Conservation (phyloP, 2,329 filamentous ascomycete species). For the Aspergillus sp. region DNA sequence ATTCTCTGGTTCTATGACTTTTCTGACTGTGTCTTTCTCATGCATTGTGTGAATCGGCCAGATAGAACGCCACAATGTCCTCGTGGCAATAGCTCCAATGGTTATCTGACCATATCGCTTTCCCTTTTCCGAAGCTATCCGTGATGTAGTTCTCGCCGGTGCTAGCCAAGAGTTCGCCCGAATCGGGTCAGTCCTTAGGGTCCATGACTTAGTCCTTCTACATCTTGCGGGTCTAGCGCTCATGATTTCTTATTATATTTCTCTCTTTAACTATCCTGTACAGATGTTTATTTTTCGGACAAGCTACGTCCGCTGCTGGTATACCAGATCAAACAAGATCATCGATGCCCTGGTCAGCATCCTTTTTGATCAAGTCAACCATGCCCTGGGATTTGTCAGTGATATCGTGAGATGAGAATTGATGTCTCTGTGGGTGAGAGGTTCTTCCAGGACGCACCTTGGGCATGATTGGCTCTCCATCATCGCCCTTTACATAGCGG, state of each 20-base stretch:
- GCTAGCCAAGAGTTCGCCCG: too few species aligned
- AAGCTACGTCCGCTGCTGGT: neutral
- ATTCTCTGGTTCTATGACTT: neutral
- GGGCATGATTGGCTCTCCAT: slow-evolving; percentile 86
- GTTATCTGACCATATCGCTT: neutral
- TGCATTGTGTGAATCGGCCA: neutral
- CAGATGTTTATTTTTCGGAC: neutral
- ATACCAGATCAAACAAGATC: slow-evolving; percentile 68
- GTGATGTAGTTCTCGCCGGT: neutral
- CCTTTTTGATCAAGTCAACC: slow-evolving; percentile 88
- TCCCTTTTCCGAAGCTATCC: neutral
- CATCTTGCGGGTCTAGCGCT: too few species aligned
- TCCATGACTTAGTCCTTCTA: neutral
- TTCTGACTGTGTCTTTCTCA: neutral
- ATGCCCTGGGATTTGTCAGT: slow-evolving; percentile 68
- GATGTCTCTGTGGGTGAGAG: neutral
- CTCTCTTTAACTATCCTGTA: too few species aligned
- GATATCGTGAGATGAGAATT: neutral
- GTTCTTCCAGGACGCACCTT: slow-evolving; percentile 59
- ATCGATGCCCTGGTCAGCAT: slow-evolving; percentile 87
- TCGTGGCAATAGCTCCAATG: neutral
- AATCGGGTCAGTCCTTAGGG: neutral
- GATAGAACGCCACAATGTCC: neutral
- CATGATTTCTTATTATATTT: too few species aligned
- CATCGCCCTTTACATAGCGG: slow-evolving; percentile 77